Evolutionary conservation across 2,329 filamentous ascomycete species (phyloP), one percentile per base, ranked within the genome.

Genomic region (Claviceps purpurea): DNA sequence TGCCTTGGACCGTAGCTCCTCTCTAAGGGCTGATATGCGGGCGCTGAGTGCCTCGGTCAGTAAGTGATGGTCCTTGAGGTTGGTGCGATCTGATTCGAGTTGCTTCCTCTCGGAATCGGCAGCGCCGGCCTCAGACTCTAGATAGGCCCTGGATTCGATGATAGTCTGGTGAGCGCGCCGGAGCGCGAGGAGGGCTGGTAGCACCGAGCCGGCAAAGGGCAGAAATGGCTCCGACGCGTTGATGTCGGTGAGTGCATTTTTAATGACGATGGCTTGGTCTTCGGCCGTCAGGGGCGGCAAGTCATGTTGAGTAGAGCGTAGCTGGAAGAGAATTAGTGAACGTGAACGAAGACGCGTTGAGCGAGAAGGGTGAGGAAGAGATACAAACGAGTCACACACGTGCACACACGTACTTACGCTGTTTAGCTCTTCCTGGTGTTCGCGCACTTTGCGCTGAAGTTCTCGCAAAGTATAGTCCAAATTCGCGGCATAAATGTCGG

Each of bases 131-230:
- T 76, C 74, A 4, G 69, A 64, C 4, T 65, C 62, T 13, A 87
- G 73, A 50, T 81, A 81, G 20, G 71, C 68, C 57, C 78, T 81
- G 18, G 82, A 84, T 58, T 87, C 82, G 54, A 74, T 66, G 48
- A 86, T 77, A 16, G 81, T 81, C 52, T 77, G 73, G 53, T 83
- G 76, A 2, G 84, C 82, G 59, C 78, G 81, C 50, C 84, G 81
- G 51, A 89, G 68, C 5, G 87, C 86, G 42, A 93, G 64, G 4
- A 94, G 71, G 6, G 82, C 79, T 3, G 87, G 85, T 6, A 93
- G 67, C 5, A 83, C 73, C 20, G 87, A 91, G 49, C 76, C 78
- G 10, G 79, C 70, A 24, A 75, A 72, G 2, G 87, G 87, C 22
- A 91, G 69, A 58, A 81, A 80, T 8, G 84, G 82, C 50, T 82